Evolutionary conservation across 495 filamentous ascomycete genomes (phyloP).

Genomic region (Mytilinidion resinicola): DNA sequence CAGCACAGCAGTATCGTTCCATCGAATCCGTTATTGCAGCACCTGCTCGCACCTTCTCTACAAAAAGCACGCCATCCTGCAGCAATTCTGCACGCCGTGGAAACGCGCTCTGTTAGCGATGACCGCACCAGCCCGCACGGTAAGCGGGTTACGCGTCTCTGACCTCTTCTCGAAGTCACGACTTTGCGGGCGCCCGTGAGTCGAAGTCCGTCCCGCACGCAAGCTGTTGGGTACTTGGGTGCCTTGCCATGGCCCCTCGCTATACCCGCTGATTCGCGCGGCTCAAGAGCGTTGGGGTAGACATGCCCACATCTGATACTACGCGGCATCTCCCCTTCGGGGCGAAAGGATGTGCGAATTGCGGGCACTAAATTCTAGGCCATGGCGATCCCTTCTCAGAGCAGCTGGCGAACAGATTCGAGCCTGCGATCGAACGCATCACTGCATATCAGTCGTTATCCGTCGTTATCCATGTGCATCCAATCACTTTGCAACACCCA

Average conservation of each 20-base stretch:
- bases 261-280: neutral
- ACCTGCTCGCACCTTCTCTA: conserved; percentile 12
- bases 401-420: too few relatives aligned
- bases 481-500: too few relatives aligned
- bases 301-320: neutral
- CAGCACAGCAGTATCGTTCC: neutral
- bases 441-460: neutral
- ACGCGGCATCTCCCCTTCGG: neutral
- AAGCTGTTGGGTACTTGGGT: conserved; percentile 3
- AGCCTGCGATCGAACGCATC: neutral
- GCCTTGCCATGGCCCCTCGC: neutral
- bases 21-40: neutral
- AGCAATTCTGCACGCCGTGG: conserved; percentile 6
- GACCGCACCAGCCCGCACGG: neutral
- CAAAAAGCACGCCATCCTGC: conserved; percentile 27
- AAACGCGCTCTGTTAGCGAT: neutral
- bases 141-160: neutral
- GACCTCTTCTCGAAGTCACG: neutral
- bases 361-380: neutral
- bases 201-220: neutral
- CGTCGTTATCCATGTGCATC: too few relatives aligned
- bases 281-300: neutral
- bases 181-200: neutral
- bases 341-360: neutral
- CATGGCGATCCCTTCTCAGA: too few relatives aligned